phyloP scores from a whole-genome alignment of 306 rosid genomes.

The Elaeagnus macrophylla region DNA sequence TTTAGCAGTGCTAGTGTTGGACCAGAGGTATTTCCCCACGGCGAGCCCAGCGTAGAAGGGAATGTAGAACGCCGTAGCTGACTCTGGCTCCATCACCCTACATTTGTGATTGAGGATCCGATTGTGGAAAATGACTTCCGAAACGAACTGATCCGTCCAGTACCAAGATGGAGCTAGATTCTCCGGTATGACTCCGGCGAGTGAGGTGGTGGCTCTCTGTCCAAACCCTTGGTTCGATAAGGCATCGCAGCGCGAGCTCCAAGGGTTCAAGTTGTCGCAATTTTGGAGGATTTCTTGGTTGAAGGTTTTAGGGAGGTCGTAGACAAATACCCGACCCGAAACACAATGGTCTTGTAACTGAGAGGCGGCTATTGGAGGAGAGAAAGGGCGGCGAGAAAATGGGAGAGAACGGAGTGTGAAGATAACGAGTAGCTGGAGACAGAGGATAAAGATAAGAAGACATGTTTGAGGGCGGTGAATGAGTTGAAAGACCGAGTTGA shows the following conservation, averaged over 20 bases:
- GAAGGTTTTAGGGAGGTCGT: conserved; percentile 50
- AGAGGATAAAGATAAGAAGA: conserved; percentile 44
- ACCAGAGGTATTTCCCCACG: conserved; percentile 59
- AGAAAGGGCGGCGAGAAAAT: conserved; percentile 3
- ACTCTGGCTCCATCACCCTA: conserved; percentile 49
- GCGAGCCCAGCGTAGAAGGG: conserved; percentile 87
- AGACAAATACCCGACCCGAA: conserved; percentile 53
- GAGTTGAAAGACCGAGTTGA: conserved; percentile 26
- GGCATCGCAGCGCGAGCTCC: conserved; percentile 72
- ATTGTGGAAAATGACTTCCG: conserved; percentile 64
- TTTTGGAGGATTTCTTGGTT: conserved; percentile 50
- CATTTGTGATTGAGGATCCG: conserved; percentile 55
- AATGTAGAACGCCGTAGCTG: conserved; percentile 68
- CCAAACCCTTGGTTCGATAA: conserved; percentile 60
- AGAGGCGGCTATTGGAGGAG: conserved; percentile 12
- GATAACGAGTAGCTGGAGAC: conserved; percentile 52
- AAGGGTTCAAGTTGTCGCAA: conserved; percentile 71
- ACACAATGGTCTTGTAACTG: conserved; percentile 24
- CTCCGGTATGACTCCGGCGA: conserved; percentile 49
- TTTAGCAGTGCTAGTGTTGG: conserved; percentile 32
- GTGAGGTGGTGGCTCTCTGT: conserved; percentile 27
- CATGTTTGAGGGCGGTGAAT: conserved; percentile 54
- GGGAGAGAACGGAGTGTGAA: conserved; percentile 18
- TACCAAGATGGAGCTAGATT: conserved; percentile 60
- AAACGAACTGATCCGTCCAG: conserved; percentile 86